Base-by-base conservation (phyloP, 2,329 filamentous ascomycete species). In the Arthrobotrys musiformis region DNA sequence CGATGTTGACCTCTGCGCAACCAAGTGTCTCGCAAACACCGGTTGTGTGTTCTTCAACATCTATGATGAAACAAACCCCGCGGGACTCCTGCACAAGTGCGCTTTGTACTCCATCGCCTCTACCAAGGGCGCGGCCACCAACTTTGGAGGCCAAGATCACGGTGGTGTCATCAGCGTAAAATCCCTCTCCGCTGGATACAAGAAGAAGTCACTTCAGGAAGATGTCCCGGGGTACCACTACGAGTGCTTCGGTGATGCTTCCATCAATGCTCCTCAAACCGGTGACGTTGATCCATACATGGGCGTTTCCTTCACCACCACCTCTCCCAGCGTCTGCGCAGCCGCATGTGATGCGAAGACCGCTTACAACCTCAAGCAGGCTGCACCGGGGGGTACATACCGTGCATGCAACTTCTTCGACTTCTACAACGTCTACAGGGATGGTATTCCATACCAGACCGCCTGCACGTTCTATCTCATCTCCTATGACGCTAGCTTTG, bases 1-100 rank as follows among this genome's bases (percentile, higher is more conserved):
- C 37, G 63, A 68, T 56, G 48, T 68, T 46, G 46, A 56, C 28
- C 26, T 42, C 15, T 70, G 67, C 46, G 67, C 67, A 0, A 30
- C 56, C 28, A 54, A 62, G 28, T 70, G 67, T 40, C 42, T 62
- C n/a, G 46, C 42, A n/a, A 63, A 62, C 44, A 40, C 46, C 5
- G 22, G 58, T 5, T 63, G 67, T 17, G 56, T 63, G 15, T 70
- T 63, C 56, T 70, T 70, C 44, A 62, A 70, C 26, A 44, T 70
- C 22, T 70, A 61, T 56, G 35, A 70, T 48, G 56, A 70, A 17
- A 40, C 22, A 17, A 46, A 61, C 24, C 42, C 50, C n/a, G 37
- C 37, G n/a, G 66, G 54, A 22, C 4, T 44, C 30, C 22, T 70
- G 11, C 54, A 48, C 26, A 68, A 68, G 40, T 68, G 63, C 17